Percentiles rank a stretch among this genome's conserved stretches.
Evolutionary conservation across 2,329 filamentous ascomycete species (phyloP).

Genomic region (Sporothrix luriei): DNA sequence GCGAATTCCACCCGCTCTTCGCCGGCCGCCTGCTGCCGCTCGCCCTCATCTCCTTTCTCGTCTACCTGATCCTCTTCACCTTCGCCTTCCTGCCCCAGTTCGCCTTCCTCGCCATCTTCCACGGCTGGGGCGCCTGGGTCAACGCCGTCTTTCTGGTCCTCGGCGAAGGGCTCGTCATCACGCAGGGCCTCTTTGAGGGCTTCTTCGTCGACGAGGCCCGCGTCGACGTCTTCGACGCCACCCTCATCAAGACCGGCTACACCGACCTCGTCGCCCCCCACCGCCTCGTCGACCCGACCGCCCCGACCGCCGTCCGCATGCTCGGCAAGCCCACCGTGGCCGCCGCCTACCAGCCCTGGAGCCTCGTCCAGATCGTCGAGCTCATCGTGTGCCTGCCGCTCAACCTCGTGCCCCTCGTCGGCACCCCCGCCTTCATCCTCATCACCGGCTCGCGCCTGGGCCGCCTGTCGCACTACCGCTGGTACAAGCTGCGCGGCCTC

Average conservation of each 20-base stretch:
- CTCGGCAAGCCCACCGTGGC: constrained; percentile 78
- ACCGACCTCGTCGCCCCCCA: constrained; percentile 68
- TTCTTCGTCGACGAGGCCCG: constrained; percentile 79
- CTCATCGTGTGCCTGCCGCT: constrained; percentile 77
- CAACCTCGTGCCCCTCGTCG: constrained; percentile 82
- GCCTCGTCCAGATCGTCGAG: constrained; percentile 84
- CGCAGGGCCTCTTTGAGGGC: constrained; percentile 71
- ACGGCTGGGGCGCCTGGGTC: constrained; percentile 83
- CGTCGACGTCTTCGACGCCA: constrained; percentile 81
- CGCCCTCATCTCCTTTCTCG: constrained; percentile 76
- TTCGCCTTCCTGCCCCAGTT: constrained; percentile 89
- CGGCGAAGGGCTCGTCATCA: constrained; percentile 75
- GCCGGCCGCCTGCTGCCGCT: constrained; percentile 76
- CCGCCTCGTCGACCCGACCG: constrained; percentile 66
- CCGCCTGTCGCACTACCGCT: constrained; percentile 87
- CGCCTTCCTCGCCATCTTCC: constrained; percentile 85
- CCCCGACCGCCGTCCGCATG: constrained; percentile 72
- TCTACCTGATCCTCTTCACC: constrained; percentile 83
- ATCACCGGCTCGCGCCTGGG: constrained; percentile 86
- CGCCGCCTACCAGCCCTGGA: constrained; percentile 85
- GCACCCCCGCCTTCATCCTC: constrained; percentile 81
- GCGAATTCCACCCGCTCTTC: constrained; percentile 81
- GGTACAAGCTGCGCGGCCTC: constrained; percentile 78
- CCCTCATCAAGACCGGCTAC: constrained; percentile 73
- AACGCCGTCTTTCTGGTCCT: constrained; percentile 85